Evolutionary conservation across 805 yeast genomes (phyloP), one percentile per base, ranked within the genome.

Genomic region (Metschnikowia arizonensis): DNA sequence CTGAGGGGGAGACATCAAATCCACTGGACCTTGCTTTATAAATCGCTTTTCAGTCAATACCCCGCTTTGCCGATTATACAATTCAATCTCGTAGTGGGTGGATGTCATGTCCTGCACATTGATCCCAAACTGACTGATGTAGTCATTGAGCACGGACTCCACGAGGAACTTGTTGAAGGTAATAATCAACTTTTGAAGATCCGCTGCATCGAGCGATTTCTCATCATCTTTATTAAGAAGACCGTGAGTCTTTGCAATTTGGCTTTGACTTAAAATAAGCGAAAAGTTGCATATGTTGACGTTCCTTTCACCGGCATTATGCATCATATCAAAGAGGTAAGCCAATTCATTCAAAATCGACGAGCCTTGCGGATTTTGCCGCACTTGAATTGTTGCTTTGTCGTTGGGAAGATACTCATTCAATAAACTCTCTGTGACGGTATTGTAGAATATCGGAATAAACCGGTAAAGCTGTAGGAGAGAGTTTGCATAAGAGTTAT

Each of bases 251-350:
- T 65, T 58, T 0, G 87, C 86, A 26, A 78, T 78, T 1, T 49
- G 51, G 46, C 60, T 60, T n/a, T 64, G 56, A 44, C 58, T 64
- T 43, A 71, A 52, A 4, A 63, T 60, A 39, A 66, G 66, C 2
- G 72, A 83, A 58, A 91, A 88, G 59, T 93, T 93, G 1, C 89
- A 72, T 0, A 96, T 84, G 32, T 87, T 79, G 56, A 91, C 88
- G 54, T 56, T 60, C 31, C 78, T 76, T 0, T 95, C 93, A 11
- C 76, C 66, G 0, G 96, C 88, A 60, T 87, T 86, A 33, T 75
- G 76, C 65, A 91, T 76, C 99, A 93, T 91, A 58, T 95, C 98
- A 64, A 81, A 88, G 11, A 95, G 67, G 51, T 88, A 88, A 0
- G 97, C 99, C 37, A 90, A 66, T 59, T 93, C 97, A 40, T 86